phyloP scores from a whole-genome alignment of 2,329 filamentous ascomycete species.

The Aspergillus fructus region DNA sequence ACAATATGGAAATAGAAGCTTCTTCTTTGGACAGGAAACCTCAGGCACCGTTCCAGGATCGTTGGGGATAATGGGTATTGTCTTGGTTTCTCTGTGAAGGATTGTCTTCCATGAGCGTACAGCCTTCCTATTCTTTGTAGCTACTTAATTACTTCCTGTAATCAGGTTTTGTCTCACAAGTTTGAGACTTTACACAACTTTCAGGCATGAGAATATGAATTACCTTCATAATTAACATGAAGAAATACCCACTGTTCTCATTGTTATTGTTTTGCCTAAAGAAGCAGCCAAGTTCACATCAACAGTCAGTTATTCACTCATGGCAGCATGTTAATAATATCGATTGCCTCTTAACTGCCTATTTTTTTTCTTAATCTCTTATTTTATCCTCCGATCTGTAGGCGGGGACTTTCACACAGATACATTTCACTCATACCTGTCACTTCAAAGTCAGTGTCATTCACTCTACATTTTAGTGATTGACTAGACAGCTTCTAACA shows the following conservation, averaged over 20 bases:
- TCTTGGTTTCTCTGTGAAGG: background rate
- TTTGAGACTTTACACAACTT: background rate
- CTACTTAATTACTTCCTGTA: background rate
- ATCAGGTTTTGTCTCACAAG: background rate
- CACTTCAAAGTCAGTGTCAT: background rate
- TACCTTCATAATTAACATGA: background rate
- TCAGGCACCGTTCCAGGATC: constrained; percentile 37
- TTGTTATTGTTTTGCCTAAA: background rate
- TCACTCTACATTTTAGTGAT: background rate
- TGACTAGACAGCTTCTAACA: background rate
- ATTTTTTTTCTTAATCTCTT: background rate
- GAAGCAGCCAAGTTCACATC: background rate
- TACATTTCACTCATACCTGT: background rate
- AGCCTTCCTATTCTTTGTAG: background rate
- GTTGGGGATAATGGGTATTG: constrained; percentile 9
- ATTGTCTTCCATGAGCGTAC: background rate
- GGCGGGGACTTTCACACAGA: background rate
- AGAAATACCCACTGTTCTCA: too few species aligned
- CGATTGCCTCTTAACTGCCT: background rate
- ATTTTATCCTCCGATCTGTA: background rate
- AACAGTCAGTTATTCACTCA: background rate
- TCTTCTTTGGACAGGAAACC: constrained; percentile 24
- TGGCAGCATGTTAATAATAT: background rate
- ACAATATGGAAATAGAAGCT: constrained; percentile 13
- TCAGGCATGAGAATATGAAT: background rate